phyloP scores from a whole-genome alignment of 768 basidiomycete species.

The Tulasnella sp. region DNA sequence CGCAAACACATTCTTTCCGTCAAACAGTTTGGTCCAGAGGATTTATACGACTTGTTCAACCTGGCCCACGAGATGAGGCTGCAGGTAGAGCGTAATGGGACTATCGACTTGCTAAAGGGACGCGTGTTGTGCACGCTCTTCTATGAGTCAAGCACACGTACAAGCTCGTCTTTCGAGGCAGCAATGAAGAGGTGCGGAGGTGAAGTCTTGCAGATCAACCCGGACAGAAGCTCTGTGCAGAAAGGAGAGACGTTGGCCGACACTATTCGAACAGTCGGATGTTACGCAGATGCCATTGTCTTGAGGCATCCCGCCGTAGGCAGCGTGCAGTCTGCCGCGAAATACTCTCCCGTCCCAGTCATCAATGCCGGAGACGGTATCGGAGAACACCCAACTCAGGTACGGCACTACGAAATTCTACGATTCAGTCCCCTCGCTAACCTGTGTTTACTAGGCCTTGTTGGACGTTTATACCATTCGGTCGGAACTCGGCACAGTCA shows the following conservation, averaged over 20 bases:
- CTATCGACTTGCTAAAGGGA: slow-evolving; percentile 83
- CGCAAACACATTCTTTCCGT: slow-evolving; percentile 90
- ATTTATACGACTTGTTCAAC: slow-evolving; percentile 90
- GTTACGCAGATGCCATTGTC: slow-evolving; percentile 92
- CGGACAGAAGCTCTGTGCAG: slow-evolving; percentile 77
- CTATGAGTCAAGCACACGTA: slow-evolving; percentile 96
- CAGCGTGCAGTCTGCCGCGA: slow-evolving; percentile 89
- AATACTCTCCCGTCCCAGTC: slow-evolving; percentile 91
- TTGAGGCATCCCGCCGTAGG: slow-evolving; percentile 93
- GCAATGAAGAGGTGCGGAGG: slow-evolving; percentile 99
- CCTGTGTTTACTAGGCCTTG: slow-evolving; percentile 53
- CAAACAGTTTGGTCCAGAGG: slow-evolving; percentile 84
- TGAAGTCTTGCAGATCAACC: slow-evolving; percentile 82
- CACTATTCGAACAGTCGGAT: slow-evolving; percentile 89
- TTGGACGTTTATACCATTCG: slow-evolving; percentile 92
- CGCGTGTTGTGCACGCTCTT: slow-evolving; percentile 88
- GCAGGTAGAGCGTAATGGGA: slow-evolving; percentile 87
- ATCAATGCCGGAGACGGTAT: slow-evolving; percentile 96
- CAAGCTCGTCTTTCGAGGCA: slow-evolving; percentile 92
- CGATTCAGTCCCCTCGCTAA: slow-evolving; percentile 8
- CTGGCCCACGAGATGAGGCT: slow-evolving; percentile 95
- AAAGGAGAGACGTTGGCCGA: slow-evolving; percentile 94
- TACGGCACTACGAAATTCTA: slow-evolving; percentile 36
- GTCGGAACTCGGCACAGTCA: slow-evolving; percentile 95
- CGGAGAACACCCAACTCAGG: slow-evolving; percentile 96